These are phyloP conservation scores for Fusarium sp. DNA, from an alignment of 2,329 filamentous ascomycete genomes.

Conservation along the genomic window DNA sequence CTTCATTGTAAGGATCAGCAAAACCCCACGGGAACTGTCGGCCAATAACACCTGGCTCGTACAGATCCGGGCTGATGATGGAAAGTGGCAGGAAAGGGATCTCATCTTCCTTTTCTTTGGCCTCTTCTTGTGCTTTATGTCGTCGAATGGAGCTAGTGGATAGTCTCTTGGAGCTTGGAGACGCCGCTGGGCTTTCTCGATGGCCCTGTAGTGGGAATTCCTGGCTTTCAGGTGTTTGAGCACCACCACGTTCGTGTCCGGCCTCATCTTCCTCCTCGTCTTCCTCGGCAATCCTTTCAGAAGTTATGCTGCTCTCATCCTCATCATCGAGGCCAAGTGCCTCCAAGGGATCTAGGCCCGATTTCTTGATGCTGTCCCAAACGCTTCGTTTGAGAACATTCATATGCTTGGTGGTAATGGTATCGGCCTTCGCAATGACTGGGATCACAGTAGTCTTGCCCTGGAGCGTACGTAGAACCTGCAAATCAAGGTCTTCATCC, in stretches of 20 bases:
- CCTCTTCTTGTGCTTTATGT: slow-evolving; percentile 58
- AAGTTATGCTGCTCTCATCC: slow-evolving; percentile 68
- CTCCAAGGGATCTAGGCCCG: slow-evolving; percentile 88
- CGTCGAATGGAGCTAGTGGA: slow-evolving; percentile 58
- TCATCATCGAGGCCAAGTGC: slow-evolving; percentile 84
- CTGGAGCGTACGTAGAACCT: slow-evolving; percentile 86
- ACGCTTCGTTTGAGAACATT: slow-evolving; percentile 88
- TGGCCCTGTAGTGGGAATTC: slow-evolving; percentile 53
- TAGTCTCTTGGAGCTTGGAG: slow-evolving; percentile 56
- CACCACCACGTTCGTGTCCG: slow-evolving; percentile 30
- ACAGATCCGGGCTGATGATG: slow-evolving; percentile 92
- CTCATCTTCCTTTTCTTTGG: slow-evolving; percentile 63
- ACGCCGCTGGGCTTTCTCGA: slow-evolving; percentile 44
- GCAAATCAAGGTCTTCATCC: slow-evolving; percentile 89
- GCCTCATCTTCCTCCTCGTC: slow-evolving; percentile 47
- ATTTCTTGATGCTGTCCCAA: slow-evolving; percentile 85
- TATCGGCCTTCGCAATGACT: slow-evolving; percentile 96
- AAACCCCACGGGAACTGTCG: slow-evolving; percentile 97
- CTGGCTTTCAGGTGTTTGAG: slow-evolving; percentile 44
- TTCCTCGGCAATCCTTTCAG: slow-evolving; percentile 65
- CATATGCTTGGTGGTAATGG: slow-evolving; percentile 96
- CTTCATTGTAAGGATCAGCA: slow-evolving; percentile 88
- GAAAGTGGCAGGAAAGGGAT: slow-evolving; percentile 85
- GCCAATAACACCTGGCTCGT: slow-evolving; percentile 82
- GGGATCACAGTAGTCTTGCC: slow-evolving; percentile 96